Percentiles rank a stretch among this genome's conserved stretches.
Evolutionary conservation across 2,329 filamentous ascomycete species (phyloP).

Genomic region (Fusarium devonianum): DNA sequence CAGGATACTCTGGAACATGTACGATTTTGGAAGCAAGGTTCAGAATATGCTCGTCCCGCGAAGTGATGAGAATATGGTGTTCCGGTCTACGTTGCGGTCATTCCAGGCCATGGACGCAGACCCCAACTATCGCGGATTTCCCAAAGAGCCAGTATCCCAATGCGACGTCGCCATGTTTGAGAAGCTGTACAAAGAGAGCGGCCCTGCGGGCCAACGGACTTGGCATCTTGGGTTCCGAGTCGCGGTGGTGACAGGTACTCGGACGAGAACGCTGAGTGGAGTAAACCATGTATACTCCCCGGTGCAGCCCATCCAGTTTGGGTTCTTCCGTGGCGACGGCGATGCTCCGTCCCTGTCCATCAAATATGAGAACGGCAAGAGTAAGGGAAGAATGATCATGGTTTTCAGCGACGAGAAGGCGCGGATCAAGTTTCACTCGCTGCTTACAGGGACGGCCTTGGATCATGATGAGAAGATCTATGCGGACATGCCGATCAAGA

Average conservation of each 20-base stretch:
- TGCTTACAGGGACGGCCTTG: slow-evolving; percentile 76
- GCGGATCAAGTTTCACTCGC: slow-evolving; percentile 73
- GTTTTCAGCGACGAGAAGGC: slow-evolving; percentile 79
- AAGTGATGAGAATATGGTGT: slow-evolving; percentile 73
- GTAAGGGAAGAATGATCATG: slow-evolving; percentile 76
- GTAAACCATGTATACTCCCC: slow-evolving; percentile 74
- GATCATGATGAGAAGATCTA: slow-evolving; percentile 73
- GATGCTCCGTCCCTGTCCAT: slow-evolving; percentile 74
- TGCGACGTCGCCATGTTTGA: slow-evolving; percentile 82
- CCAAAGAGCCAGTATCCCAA: slow-evolving; percentile 72
- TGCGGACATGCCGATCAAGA: slow-evolving; percentile 71
- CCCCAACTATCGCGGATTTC: slow-evolving; percentile 74
- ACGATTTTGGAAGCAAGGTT: slow-evolving; percentile 82
- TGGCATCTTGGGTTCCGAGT: slow-evolving; percentile 83
- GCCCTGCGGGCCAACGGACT: slow-evolving; percentile 74
- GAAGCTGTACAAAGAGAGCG: slow-evolving; percentile 69
- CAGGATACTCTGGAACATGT: slow-evolving; percentile 79
- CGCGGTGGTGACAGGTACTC: slow-evolving; percentile 77
- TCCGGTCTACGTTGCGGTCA: slow-evolving; percentile 72
- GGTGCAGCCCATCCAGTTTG: slow-evolving; percentile 75
- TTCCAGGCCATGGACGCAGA: slow-evolving; percentile 84
- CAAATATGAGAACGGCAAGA: slow-evolving; percentile 70
- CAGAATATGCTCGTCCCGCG: slow-evolving; percentile 74
- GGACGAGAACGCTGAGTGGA: slow-evolving; percentile 78
- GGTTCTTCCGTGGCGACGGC: slow-evolving; percentile 75